Base-by-base conservation (phyloP, 768 basidiomycete genomes). In the Russula brevipes region DNA sequence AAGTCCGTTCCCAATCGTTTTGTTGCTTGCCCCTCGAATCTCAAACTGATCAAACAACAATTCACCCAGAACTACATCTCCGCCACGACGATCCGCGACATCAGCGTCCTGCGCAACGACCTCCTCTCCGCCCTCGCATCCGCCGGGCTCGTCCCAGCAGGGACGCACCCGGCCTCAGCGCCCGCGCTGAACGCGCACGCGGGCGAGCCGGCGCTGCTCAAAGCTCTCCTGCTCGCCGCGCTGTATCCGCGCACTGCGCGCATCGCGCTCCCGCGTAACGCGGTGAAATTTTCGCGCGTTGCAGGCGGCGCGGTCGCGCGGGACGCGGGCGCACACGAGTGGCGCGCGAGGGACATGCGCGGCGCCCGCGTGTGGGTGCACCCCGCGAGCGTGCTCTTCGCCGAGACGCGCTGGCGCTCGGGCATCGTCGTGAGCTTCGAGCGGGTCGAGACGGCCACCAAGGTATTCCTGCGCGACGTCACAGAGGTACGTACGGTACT, bases 351-450 rank as follows among this genome's bases (percentile, higher is more conserved):
- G 67, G 94, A 96, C 71, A 73, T 88, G 55, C 76, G 77, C 53
- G 71, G 72, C 11, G 80, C 77, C 11, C 78, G 91, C 9, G 87
- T 91, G 7, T 94, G 93, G 75, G 72, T 92, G 30, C 94, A 96
- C 71, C 94, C 94, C 0, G 81, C 80, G 10, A 94, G 91, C 49
- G 80, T 91, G 5, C 75, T 94, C 19, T 98, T 98, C 70, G 78
- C 79, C 35, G 83, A 82, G 58, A 79, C 83, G 30, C 78, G 79
- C 42, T 93, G 94, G 85, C 87, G 84, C 59, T 81, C 85, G 16
- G 87, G 88, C 2, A 93, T 93, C 74, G 70, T 95, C 51, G 82
- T 86, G 9, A 97, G 91, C 73, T 96, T 94, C 74, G 81, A 85
- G 68, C 91, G 92, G 72, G 83, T 87, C 59, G 78, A 83, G 78